These are phyloP conservation scores for Microsporum audouinii DNA, from an alignment of 2,329 filamentous ascomycete species.

Conservation along the genomic window DNA sequence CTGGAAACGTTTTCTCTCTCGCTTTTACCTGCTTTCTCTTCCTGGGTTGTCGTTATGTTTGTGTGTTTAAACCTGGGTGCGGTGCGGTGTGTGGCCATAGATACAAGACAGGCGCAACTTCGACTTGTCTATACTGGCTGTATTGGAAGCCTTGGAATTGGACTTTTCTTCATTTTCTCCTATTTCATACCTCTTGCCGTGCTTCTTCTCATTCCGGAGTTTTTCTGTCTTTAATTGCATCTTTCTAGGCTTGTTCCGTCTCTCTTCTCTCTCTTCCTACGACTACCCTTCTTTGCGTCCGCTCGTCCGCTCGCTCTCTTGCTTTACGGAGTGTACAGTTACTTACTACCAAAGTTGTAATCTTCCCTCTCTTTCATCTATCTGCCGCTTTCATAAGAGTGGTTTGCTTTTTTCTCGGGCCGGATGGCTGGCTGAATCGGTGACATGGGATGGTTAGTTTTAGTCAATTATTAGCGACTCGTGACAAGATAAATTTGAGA, in stretches of 20 bases:
- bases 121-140: conserved; percentile 3
- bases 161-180: neutral
- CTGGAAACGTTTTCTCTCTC: neutral
- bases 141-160: neutral
- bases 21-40: neutral
- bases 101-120: conserved; percentile 6
- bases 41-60: neutral
- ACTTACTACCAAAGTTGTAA: neutral
- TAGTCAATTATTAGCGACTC: neutral
- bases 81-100: conserved; percentile 3
- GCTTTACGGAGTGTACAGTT: too few relatives aligned
- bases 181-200: neutral
- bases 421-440: neutral
- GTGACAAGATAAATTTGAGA: neutral
- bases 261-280: neutral
- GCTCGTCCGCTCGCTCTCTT: neutral
- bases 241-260: neutral
- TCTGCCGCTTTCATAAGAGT: neutral
- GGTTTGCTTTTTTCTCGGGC: neutral
- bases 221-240: neutral
- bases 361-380: neutral
- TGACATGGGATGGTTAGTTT: neutral
- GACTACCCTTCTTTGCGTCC: neutral
- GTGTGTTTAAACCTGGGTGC: neutral
- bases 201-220: conserved; percentile 1